A percentile compares a stretch with the other conserved stretches of the same genome.
phyloP scores from a whole-genome alignment of 371 early-diverging fungal genomes.

The Mucor ambiguus region DNA sequence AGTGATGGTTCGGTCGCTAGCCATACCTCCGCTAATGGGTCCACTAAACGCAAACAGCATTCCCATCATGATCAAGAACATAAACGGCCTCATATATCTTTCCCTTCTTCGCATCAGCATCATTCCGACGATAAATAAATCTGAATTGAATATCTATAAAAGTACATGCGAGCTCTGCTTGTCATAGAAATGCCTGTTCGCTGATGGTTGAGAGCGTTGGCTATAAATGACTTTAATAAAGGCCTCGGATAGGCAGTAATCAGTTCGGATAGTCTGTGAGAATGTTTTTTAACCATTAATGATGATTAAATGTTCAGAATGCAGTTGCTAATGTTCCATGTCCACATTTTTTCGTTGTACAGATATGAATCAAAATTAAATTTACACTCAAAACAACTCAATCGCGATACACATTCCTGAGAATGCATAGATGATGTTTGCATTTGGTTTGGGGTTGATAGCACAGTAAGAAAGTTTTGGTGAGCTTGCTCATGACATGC shows the following conservation, averaged over 20 bases:
- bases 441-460: not conserved
- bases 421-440: not conserved
- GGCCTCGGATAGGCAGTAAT: too few relatives aligned
- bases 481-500: not conserved
- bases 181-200: not conserved
- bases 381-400: too few relatives aligned
- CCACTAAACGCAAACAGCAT: not conserved
- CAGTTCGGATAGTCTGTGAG: not conserved
- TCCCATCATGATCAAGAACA: not conserved
- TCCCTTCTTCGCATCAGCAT: not conserved
- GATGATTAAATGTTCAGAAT: not conserved
- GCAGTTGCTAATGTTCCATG: not conserved
- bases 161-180: not conserved
- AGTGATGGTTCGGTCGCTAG: not conserved
- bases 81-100: conserved; percentile 6
- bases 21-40: not conserved
- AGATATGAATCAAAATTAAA: not conserved
- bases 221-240: too few relatives aligned
- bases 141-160: not conserved
- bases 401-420: not conserved
- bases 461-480: not conserved
- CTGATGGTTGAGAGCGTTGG: too few relatives aligned
- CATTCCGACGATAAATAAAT: conserved; percentile 1
- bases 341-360: not conserved
- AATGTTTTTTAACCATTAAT: not conserved